phyloP scores from a whole-genome alignment of 2,329 filamentous ascomycete species.

The Talaromyces albobiverticillius region DNA sequence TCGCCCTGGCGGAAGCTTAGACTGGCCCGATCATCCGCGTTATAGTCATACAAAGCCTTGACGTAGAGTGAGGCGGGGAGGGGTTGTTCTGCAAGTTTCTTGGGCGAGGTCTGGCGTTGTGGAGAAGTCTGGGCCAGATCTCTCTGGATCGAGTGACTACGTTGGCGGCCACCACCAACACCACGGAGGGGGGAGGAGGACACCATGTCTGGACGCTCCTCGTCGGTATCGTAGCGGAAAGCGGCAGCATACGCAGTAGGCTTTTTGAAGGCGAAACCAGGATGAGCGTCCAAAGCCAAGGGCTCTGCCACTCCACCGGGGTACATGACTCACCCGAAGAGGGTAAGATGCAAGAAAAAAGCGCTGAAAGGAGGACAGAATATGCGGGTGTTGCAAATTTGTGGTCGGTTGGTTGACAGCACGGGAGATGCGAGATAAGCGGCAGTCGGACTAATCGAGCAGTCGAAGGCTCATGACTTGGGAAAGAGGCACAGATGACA shows the following conservation, averaged over 20 bases:
- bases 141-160: constrained; percentile 27
- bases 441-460: neutral
- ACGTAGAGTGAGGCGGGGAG: constrained; percentile 68
- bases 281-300: constrained; percentile 31
- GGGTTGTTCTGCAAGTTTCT: constrained; percentile 38
- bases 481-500: neutral
- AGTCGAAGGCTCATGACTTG: constrained; percentile 9
- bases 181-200: constrained; percentile 25
- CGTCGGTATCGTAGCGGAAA: constrained; percentile 34
- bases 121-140: constrained; percentile 22
- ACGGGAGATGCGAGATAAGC: neutral
- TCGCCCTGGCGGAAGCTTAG: constrained; percentile 96
- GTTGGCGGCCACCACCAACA: constrained; percentile 28
- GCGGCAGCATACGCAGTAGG: constrained; percentile 36
- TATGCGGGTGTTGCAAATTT: too few species aligned
- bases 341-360: neutral
- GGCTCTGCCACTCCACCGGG: constrained; percentile 31
- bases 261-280: constrained; percentile 33
- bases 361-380: neutral
- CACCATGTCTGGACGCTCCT: constrained; percentile 27
- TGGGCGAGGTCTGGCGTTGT: constrained; percentile 27
- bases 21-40: constrained; percentile 94
- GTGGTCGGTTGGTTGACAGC: neutral
- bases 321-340: constrained; percentile 26
- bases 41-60: constrained; percentile 94